Evolutionary conservation across 2,329 filamentous ascomycete species (phyloP), one percentile per base, ranked within the genome.

Genomic region (Pestalotiopsis sp.): DNA sequence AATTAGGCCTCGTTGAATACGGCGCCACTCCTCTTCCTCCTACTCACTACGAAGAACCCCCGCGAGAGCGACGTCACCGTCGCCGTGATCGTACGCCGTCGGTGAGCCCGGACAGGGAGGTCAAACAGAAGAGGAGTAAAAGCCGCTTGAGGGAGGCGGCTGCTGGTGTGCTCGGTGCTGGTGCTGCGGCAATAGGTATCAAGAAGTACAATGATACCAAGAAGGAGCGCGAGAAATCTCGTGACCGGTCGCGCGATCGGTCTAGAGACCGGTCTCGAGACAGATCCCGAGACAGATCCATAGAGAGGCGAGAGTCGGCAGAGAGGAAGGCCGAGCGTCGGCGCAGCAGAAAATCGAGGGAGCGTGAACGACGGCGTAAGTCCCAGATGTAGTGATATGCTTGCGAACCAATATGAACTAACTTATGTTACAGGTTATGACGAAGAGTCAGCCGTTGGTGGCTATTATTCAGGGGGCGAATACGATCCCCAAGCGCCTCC

Each of bases 1-100:
- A 90, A 82, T 82, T 90, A 89, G 89, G 88, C 82, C 84, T 90
- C 68, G 87, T 91, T 85, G 87, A 91, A 79, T 91, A 91, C 83
- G 89, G 89, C 74, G 84, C 82, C 76, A 84, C 86, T 72, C 88
- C 89, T 74, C 83, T 91, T 72, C 80, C 81, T 72, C 82, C 82
- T 71, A 76, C 79, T 70, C 81, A 78, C 68, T 85, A 86, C 76
- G 86, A 86, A 68, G 84, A 84, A 67, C 85, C 85, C 67, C 81
- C 80, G 67, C 84, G 86, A 70, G 83, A 83, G 69, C 78, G 80
- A 65, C 78, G 77, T 66, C 81, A 80, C 68, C 79, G 80, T 71
- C 81, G 79, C 59, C 79, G 80, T 59, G 77, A 61, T 78, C 67
- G 67, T 65, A 76, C 75, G 52, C 52, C 73, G 57, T 81, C 79